Evolutionary conservation across 1,284 basidiomycete genomes (phyloP), one percentile per base, ranked within the genome.

Genomic region (Trichosporon coremiiforme): DNA sequence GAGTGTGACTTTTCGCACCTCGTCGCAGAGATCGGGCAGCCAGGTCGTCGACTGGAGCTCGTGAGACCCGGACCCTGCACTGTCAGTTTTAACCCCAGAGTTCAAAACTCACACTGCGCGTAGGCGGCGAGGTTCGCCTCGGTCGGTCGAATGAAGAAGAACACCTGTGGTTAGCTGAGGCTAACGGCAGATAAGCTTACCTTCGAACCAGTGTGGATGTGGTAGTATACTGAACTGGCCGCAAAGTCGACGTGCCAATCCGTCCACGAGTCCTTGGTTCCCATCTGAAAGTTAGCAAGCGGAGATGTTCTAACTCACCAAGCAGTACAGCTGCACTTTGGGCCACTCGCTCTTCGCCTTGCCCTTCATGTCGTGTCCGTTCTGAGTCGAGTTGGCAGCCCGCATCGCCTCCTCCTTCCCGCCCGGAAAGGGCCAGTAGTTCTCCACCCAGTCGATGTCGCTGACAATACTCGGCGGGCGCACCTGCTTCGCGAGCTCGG

Each of bases 191-290:
- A 60, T 45, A 13, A 38, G 67, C 83, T 20, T 75, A 89, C 92
- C 86, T 95, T 95, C 33, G 89, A 87, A 29, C 93, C 93, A 50
- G 86, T 87, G 67, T 95, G 86, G 71, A 97, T 90, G 75, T 95
- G 93, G 78, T 97, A 97, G 82, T 95, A 97, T 10, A 97, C 94
- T 0, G 93, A 95, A 8, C 92, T 94, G 0, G 93, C 95, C 17
- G 95, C 95, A 81, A 98, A 97, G 83, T 98, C 95, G 71, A 97
- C 86, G 79, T 98, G 95, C 95, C 94, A 97, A 78, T 97, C 94
- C 71, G 96, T 98, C 93, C 95, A 97, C 38, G 80, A 79, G 10
- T 82, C 83, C 68, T 78, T 80, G 75, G 80, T 81, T 8, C 81
- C 82, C 94, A 94, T 72, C 88, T 87, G 66, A 22, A 0, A 4